Base-by-base conservation (phyloP, 192 early-diverging fungal species). In the Coemansia sp. region DNA sequence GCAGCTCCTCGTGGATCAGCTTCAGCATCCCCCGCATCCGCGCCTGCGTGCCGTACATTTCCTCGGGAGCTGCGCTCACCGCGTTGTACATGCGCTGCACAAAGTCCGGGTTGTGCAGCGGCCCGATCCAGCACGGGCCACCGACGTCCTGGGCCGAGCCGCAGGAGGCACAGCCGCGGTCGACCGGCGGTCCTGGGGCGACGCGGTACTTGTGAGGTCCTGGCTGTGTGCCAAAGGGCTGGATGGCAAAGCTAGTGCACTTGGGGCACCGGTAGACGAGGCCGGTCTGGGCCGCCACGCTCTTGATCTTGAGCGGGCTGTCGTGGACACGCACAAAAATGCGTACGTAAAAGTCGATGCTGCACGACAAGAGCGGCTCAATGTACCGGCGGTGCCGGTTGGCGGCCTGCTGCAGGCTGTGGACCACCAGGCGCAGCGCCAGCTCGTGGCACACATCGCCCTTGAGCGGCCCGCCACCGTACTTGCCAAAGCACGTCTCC, bases 281-380 rank as follows among this genome's bases (percentile, higher is more conserved):
- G 4, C 77, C 79, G 3, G 88, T 82, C 62, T 94, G 89, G 56
- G 87, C 91, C 13, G 85, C 83, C 12, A 81, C 72, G 39, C 78
- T 77, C 60, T 98, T 98, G 28, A 85, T 81, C 56, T 85, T 48
- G 17, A 75, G 51, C 1, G 92, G 70, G 16, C 82, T 88, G 25
- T 81, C 75, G 39, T 82, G 78, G 5, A 99, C 89, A 12, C 89
- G 81, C 25, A 99, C 89, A 77, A 99, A 99, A 9, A 99, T 80
- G 32, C 96, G 81, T 18, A 98, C 79, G 62, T 99, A 99, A 56
- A 94, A 99, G 65, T 99, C 96, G 23, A 99, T 99, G 69, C 90
- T 93, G 49, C 87, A 88, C 19, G 89, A 89, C 6, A 91, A 71
- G 45, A 99, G 68, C 10, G 95, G 95, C 20, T 83, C 85, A 53